Base-by-base conservation (phyloP, 306 rosid genomes). In the Dalbergia oliveri region DNA sequence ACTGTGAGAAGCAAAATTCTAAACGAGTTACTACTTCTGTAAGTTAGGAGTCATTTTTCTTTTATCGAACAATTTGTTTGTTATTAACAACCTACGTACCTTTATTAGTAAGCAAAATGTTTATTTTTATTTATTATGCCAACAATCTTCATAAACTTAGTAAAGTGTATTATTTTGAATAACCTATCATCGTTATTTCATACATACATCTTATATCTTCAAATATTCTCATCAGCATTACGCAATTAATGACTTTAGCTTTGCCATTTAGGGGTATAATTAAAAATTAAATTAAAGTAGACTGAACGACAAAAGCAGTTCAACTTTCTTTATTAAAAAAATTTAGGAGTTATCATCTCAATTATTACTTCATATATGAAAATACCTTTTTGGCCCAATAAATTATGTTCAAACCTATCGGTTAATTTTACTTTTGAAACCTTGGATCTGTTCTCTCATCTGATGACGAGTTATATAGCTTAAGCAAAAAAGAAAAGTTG, bases 391-490 rank as follows among this genome's bases (percentile, higher is more conserved):
- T 11, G 33, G 19, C 66, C 45, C 10, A 15, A 77, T 54, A 54
- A 66, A 41, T 54, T 6, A 21, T 13, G 26, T 6, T 35, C 11
- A 19, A 76, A 76, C 6, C n/a, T 62, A 18, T 53, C 26, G 15
- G 43, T 54, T 66, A 56, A 67, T 67, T 26, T 68, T 67, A 23
- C 76, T 57, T 57, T 78, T 47, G 50, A 41, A 13, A 66, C 9
- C 11, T 60, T 78, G 60, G 68, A 37, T 64, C 21, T 50, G 12
- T 50, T 43, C 35, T 23, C 69, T 75, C 79, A 45, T 51, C 11
- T 19, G 12, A 51, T 34, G 14, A 75, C 16, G 8, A 64, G 26
- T 77, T 77, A 66, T 66, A 66, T 53, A 34, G 34, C 44, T 77
- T 66, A 77, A 62, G 70, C 6, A 16, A 54, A 16, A 45, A 59